These are phyloP conservation scores for Wickerhamomyces alni DNA, from an alignment of 805 yeast species.

Conservation along the genomic window DNA sequence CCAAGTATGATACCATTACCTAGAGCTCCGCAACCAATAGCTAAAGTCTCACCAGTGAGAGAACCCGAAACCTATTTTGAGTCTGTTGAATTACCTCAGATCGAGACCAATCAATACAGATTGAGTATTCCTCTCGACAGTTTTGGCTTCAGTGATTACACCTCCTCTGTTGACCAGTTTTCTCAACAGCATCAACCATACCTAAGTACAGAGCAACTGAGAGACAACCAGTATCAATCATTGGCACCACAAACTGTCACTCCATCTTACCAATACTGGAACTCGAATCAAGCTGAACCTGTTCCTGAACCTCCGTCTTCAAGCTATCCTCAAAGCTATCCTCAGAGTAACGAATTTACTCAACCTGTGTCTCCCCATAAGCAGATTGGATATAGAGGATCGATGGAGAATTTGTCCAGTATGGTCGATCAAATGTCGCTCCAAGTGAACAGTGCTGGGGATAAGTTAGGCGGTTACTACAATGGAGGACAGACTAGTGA, in stretches of 20 bases:
- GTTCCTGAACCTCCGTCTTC: not conserved
- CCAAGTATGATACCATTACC: constrained; percentile 3
- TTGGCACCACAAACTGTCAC: constrained; percentile 11
- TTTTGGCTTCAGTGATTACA: constrained; percentile 13
- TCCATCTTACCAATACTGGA: not conserved
- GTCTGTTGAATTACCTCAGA: constrained; percentile 19
- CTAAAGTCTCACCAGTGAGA: not conserved
- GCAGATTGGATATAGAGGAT: constrained; percentile 1
- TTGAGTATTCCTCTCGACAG: constrained; percentile 21
- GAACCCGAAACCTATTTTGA: constrained; percentile 9
- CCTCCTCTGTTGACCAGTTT: not conserved
- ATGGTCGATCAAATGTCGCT: constrained; percentile 31
- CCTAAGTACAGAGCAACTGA: not conserved
- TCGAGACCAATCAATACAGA: constrained; percentile 21
- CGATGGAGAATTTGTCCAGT: constrained; percentile 26
- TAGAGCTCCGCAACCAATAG: constrained; percentile 6
- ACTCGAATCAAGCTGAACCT: not conserved
- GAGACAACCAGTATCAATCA: constrained; percentile 5
- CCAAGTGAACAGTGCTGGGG: constrained; percentile 19
- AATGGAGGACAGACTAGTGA: not conserved
- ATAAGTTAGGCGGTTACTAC: constrained; percentile 11
- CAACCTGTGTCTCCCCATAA: not conserved
- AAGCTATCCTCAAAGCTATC: not conserved
- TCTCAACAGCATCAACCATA: not conserved
- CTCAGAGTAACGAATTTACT: not conserved